Conservation (phyloP, 1,284 basidiomycete species). For the Ganoderma sp. region DNA sequence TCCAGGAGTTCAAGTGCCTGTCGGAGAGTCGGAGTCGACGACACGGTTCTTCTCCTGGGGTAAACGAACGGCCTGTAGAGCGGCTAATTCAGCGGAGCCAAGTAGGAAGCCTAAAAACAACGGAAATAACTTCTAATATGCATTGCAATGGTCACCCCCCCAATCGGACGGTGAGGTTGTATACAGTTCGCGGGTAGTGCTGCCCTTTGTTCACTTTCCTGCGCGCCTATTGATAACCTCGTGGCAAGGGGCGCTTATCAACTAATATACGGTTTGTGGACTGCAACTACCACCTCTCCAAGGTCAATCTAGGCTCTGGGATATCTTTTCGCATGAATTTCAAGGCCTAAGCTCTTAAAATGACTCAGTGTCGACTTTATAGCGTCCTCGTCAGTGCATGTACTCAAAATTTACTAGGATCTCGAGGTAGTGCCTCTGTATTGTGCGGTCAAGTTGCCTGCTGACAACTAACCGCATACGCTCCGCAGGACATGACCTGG, state of each 20-base stretch:
- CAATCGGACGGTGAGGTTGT: not conserved
- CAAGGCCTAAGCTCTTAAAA: not conserved
- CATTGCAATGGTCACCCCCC: not conserved
- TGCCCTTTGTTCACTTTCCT: not conserved
- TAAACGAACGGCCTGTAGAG: not conserved
- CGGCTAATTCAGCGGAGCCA: not conserved
- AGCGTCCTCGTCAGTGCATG: not conserved
- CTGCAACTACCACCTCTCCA: not conserved
- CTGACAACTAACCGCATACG: conserved; percentile 15
- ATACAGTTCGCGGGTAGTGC: not conserved
- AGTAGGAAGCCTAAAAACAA: not conserved
- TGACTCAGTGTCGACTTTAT: not conserved
- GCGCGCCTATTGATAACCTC: not conserved
- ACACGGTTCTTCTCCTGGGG: not conserved
- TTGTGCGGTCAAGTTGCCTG: conserved; percentile 31
- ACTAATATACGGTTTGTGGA: not conserved
- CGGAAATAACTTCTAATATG: not conserved
- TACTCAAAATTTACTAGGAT: not conserved
- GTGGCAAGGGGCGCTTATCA: not conserved
- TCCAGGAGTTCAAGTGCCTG: not conserved
- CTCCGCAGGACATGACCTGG: conserved; percentile 6
- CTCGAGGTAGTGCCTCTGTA: conserved; percentile 22
- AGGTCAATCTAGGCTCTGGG: not conserved
- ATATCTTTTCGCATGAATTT: not conserved
- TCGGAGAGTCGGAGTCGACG: not conserved